Percentiles rank a stretch among this genome's conserved stretches.
These are phyloP conservation scores for Escallonia herrerae DNA, from an alignment of 129 eudicot genomes.

Conservation along the genomic window DNA sequence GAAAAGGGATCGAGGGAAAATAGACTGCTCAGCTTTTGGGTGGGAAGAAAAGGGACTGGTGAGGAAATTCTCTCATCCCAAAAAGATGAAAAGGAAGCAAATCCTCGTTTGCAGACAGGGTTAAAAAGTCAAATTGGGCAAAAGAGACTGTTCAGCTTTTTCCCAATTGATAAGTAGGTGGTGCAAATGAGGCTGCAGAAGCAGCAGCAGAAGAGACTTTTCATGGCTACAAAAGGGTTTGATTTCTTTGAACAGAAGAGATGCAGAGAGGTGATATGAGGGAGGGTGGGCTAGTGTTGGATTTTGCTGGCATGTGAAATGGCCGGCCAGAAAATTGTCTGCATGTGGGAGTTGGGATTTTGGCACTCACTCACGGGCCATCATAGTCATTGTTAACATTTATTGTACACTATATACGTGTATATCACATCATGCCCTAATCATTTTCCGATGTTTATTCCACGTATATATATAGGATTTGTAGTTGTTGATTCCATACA, in stretches of 20 bases:
- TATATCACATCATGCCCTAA: conserved; percentile 12
- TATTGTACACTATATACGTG: not conserved
- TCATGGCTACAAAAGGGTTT: conserved; percentile 17
- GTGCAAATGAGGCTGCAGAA: conserved; percentile 32
- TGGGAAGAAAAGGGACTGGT: conserved; percentile 22
- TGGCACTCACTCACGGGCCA: conserved; percentile 38
- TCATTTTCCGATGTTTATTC: conserved; percentile 12
- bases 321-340: conserved; percentile 61
- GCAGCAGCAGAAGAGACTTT: conserved; percentile 14
- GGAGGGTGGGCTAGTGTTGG: conserved; percentile 21
- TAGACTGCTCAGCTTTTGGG: not conserved
- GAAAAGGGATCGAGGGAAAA: conserved; percentile 7
- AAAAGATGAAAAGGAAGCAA: not conserved
- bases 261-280: conserved; percentile 26
- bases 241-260: conserved; percentile 3
- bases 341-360: conserved; percentile 47
- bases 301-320: conserved; percentile 71
- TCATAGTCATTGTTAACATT: conserved; percentile 1
- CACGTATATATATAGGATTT: not conserved
- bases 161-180: conserved; percentile 1
- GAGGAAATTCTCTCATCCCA: conserved; percentile 17
- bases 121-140: conserved; percentile 22
- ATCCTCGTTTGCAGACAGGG: not conserved
- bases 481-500: not conserved
- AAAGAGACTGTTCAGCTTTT: conserved; percentile 23